phyloP scores from a whole-genome alignment of 2,329 filamentous ascomycete species.

The Colletotrichum sp. region DNA sequence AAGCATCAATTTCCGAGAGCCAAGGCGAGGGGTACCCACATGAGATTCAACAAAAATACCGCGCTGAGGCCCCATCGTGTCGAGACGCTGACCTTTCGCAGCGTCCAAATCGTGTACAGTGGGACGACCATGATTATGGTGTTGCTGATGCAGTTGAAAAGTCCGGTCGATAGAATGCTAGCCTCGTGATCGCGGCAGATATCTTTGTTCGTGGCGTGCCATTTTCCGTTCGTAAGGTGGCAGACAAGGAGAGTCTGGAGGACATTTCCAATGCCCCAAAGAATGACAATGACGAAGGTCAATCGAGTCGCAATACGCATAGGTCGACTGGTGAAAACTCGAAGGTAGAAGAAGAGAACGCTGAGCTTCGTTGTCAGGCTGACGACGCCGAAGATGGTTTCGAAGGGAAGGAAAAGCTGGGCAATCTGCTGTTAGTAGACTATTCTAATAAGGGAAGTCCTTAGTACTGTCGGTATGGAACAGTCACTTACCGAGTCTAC shows the following conservation, averaged over 20 bases:
- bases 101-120: constrained; percentile 37
- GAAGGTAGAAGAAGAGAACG: constrained; percentile 46
- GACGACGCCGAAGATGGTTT: constrained; percentile 38
- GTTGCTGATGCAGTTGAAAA: constrained; percentile 43
- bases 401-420: constrained; percentile 40
- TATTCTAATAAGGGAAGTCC: too few species aligned
- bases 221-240: constrained; percentile 15
- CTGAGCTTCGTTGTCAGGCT: constrained; percentile 43
- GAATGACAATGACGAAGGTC: constrained; percentile 23
- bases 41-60: constrained; percentile 32
- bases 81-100: constrained; percentile 34
- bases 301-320: constrained; percentile 32
- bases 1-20: background rate
- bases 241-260: constrained; percentile 30
- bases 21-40: constrained; percentile 22
- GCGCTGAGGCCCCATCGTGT: constrained; percentile 29
- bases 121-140: constrained; percentile 41
- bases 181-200: constrained; percentile 40
- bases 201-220: constrained; percentile 27
- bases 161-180: constrained; percentile 42
- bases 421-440: too few species aligned
- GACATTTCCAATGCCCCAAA: constrained; percentile 29
- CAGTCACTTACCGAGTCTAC: background rate
- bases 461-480: too few species aligned
- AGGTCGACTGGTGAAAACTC: constrained; percentile 39